Percentiles rank a stretch among this genome's conserved stretches.
phyloP scores from a whole-genome alignment of 2,329 filamentous ascomycete species.

The Albifimbria verrucaria region DNA sequence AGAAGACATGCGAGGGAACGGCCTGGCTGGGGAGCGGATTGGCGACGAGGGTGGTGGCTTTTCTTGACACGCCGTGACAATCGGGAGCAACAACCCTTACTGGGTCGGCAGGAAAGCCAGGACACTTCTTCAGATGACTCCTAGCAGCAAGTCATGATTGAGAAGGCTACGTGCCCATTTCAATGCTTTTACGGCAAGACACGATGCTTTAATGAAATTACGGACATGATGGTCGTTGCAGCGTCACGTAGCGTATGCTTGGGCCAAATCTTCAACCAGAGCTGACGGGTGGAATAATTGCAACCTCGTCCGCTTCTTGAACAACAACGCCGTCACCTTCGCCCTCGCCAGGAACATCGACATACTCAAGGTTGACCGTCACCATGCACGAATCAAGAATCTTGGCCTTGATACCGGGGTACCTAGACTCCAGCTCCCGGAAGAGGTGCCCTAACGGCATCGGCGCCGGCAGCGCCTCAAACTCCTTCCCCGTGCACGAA shows the following conservation, averaged over 20 bases:
- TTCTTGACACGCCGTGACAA: constrained; percentile 8
- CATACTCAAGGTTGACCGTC: constrained; percentile 78
- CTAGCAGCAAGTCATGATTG: neutral
- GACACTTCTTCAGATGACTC: neutral
- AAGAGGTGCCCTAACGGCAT: constrained; percentile 62
- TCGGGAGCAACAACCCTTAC: constrained; percentile 27
- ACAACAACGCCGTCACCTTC: constrained; percentile 48
- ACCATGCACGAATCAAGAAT: constrained; percentile 72
- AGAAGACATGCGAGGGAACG: constrained; percentile 16
- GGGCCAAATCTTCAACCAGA: constrained; percentile 56
- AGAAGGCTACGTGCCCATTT: too few relatives aligned
- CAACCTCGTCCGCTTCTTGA: constrained; percentile 75
- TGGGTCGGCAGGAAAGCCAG: constrained; percentile 8
- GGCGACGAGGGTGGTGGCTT: constrained; percentile 12
- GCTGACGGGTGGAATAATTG: constrained; percentile 84
- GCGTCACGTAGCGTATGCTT: neutral
- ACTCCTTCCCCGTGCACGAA: constrained; percentile 66
- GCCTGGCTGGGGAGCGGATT: constrained; percentile 14
- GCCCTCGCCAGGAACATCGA: constrained; percentile 58
- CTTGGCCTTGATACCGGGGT: constrained; percentile 65
- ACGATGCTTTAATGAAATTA: neutral
- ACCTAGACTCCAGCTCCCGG: constrained; percentile 61
- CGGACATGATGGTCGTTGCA: neutral
- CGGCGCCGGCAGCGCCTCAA: constrained; percentile 65
- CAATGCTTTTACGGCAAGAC: too few relatives aligned